Evolutionary conservation across 108 stramenopile genomes (phyloP).

Genomic region (Parietichytrium sp.): DNA sequence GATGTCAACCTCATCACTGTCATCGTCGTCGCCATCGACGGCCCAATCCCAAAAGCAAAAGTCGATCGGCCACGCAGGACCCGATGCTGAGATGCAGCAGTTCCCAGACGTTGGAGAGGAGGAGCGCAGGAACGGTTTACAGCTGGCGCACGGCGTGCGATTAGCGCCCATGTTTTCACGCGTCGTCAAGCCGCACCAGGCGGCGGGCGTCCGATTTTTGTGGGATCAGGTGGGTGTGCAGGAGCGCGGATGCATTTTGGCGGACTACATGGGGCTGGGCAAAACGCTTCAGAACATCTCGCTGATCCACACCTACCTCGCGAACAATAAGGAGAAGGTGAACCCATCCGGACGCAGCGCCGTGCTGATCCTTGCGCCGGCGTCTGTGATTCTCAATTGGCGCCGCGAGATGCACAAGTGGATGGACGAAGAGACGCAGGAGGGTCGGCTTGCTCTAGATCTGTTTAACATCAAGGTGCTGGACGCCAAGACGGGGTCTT

Average conservation of each 20-base stretch:
- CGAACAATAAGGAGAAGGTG: neutral
- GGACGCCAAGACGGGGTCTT: neutral
- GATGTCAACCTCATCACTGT: too few relatives aligned
- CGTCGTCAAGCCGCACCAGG: conserved; percentile 29
- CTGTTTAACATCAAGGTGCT: neutral
- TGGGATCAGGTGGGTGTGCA: neutral
- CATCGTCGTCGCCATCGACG: too few relatives aligned
- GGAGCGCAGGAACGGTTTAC: neutral
- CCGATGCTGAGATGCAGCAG: too few relatives aligned
- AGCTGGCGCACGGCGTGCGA: neutral
- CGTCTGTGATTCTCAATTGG: conserved; percentile 36
- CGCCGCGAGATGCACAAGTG: conserved; percentile 10
- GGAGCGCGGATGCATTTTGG: conserved; percentile 33
- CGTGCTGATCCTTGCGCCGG: conserved; percentile 1
- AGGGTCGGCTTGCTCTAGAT: neutral
- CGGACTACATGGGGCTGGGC: conserved; percentile 44
- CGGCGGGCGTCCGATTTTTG: conserved; percentile 13
- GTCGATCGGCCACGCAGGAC: too few relatives aligned
- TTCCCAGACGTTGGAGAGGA: too few relatives aligned
- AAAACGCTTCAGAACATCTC: conserved; percentile 42
- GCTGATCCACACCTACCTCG: neutral
- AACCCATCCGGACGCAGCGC: neutral
- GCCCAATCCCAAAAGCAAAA: too few relatives aligned
- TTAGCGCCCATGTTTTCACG: neutral
- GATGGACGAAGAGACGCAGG: neutral